Evolutionary conservation across 2,329 filamentous ascomycete species (phyloP), one percentile per base, ranked within the genome.

Genomic region (Aspergillus spinulosporus): DNA sequence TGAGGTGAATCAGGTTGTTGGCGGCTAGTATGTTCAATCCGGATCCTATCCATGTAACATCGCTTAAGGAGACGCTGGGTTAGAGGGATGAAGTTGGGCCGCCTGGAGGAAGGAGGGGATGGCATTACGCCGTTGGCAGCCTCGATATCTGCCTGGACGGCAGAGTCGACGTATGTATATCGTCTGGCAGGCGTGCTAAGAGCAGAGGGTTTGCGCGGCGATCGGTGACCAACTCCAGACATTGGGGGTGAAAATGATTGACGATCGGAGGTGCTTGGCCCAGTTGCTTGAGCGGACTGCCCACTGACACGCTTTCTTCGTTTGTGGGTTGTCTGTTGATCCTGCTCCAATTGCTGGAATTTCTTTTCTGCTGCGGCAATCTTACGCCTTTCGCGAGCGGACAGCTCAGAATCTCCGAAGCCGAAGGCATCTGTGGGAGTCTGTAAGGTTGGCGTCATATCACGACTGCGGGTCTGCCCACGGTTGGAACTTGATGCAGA

Each of bases 321-420:
- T 61, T 76, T 80, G 53, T 79, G 80, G 32, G 65, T 59, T 12
- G 66, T 60, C 56, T 80, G 77, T 62, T 83, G 81, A 58, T 86
- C 82, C 47, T 81, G 76, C 63, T 86, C 84, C 59, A 85, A 75
- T 63, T 84, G 80, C 60, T 84, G 80, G 59, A 86, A 86, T 57
- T 86, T 80, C 61, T 82, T 82, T 64, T 87, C 84, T 42, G 83
- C 81, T 54, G 84, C 83, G 52, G 83, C 82, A 46, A 87, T 77
- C 69, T 87, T 87, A 57, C 84, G 81, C 64, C 80, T 80, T 62
- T 87, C 84, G 4, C 84, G 79, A 59, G 82, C 84, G 1, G 84
- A 86, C 59, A 86, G 74, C 59, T 84, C 84, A 2, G 77, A 68
- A 8, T 77, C 73, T 49, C 74, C 68, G 40, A 79, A 62, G 0